Evolutionary conservation across 257 asterid genomes (phyloP).

Genomic region (Nemophila menziesii): DNA sequence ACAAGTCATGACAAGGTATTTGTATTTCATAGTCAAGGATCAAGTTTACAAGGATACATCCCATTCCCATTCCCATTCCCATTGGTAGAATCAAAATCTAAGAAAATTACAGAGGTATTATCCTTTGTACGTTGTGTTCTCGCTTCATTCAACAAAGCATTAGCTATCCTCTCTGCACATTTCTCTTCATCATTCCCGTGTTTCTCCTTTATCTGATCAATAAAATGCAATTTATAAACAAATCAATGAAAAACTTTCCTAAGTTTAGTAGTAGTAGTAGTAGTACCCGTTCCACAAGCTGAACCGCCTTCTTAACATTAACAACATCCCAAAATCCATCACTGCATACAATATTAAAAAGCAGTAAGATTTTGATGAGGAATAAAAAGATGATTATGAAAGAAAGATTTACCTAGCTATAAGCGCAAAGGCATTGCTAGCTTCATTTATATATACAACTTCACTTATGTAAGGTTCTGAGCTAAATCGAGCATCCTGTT

Average conservation of each 20-base stretch:
- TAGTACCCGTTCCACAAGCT: constrained; percentile 66
- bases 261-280: no score
- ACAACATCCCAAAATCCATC: constrained; percentile 97
- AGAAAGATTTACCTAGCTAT: constrained; percentile 94
- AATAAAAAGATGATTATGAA: no score
- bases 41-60: constrained; percentile 34
- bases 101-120: constrained; percentile 71
- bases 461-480: constrained; percentile 87
- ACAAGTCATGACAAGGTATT: no score
- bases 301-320: constrained; percentile 62
- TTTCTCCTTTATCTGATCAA: constrained; percentile 47
- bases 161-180: constrained; percentile 58
- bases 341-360: no score
- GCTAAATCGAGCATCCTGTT: constrained; percentile 81
- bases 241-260: not conserved
- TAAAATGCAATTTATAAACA: no score
- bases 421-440: constrained; percentile 53
- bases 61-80: no score
- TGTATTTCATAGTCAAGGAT: constrained; percentile 17
- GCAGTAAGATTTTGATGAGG: no score
- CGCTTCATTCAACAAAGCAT: constrained; percentile 67
- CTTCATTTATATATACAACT: constrained; percentile 36
- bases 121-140: constrained; percentile 71
- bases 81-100: constrained; percentile 51
- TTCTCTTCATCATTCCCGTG: constrained; percentile 24